A percentile compares a stretch with the other conserved stretches of the same genome.
phyloP scores from a whole-genome alignment of 495 filamentous ascomycete genomes.

The Trichoderma reesei region DNA sequence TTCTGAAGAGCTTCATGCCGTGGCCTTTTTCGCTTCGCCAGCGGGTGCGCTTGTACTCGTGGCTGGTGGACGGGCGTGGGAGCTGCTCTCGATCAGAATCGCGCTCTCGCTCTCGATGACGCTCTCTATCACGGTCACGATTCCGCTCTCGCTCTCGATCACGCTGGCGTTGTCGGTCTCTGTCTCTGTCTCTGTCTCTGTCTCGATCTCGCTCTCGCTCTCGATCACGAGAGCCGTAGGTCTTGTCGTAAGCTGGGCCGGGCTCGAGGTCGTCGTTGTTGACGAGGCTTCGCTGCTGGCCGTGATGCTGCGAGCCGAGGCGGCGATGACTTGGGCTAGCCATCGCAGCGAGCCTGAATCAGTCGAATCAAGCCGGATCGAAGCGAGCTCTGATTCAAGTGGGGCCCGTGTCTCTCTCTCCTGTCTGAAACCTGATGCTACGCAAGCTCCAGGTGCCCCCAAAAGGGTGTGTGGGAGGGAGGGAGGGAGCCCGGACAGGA shows the following conservation, averaged over 20 bases:
- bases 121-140: no score
- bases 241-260: background rate
- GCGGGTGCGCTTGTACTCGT: background rate
- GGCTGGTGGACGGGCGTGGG: background rate
- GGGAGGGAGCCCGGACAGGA: no score
- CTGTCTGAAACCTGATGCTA: background rate
- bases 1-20: background rate
- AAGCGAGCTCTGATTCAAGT: background rate
- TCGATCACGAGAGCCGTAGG: no score
- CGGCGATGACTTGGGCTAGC: background rate
- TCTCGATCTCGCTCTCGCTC: no score
- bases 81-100: background rate
- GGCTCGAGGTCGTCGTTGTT: background rate
- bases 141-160: no score
- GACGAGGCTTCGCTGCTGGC: background rate
- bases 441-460: no score
- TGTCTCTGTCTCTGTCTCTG: no score
- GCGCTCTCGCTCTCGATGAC: no score
- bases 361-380: background rate
- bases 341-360: background rate
- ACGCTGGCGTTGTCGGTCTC: no score
- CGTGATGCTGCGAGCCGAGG: background rate
- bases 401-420: background rate
- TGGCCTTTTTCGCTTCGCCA: background rate
- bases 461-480: no score